Evolutionary conservation across 352 stramenopile species (phyloP).

Genomic region (Phytophthora idaei): DNA sequence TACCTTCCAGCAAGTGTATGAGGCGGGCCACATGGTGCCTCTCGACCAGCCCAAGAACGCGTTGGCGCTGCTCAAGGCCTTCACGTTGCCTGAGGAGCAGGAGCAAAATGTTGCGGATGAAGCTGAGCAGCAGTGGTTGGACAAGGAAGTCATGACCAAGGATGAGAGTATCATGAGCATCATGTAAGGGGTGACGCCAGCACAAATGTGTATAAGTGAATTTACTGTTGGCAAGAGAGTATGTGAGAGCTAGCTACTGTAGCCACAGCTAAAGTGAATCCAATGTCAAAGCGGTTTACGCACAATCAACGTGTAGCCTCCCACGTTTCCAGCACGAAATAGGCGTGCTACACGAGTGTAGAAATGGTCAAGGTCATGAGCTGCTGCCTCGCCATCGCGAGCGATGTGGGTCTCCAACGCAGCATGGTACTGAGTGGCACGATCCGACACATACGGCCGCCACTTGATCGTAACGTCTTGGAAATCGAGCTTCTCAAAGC

Average conservation of each 20-base stretch:
- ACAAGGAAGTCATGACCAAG: constrained; percentile 36
- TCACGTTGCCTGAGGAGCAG: constrained; percentile 61
- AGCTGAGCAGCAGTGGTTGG: constrained; percentile 27
- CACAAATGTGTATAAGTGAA: constrained; percentile 25
- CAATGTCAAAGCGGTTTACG: constrained; percentile 39
- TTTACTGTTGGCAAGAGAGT: constrained; percentile 8
- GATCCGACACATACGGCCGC: constrained; percentile 56
- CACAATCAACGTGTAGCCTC: constrained; percentile 62
- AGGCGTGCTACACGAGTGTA: constrained; percentile 63
- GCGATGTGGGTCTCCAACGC: constrained; percentile 53
- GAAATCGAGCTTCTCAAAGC: constrained; percentile 64
- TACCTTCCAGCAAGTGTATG: constrained; percentile 95
- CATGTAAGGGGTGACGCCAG: constrained; percentile 29
- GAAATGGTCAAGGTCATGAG: constrained; percentile 71
- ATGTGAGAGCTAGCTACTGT: neutral
- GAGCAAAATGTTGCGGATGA: constrained; percentile 18
- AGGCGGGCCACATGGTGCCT: constrained; percentile 97
- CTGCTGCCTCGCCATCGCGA: constrained; percentile 60
- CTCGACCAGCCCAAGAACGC: constrained; percentile 93
- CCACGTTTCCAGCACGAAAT: constrained; percentile 63
- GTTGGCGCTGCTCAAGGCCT: constrained; percentile 94
- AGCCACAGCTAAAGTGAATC: constrained; percentile 23
- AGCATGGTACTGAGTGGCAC: constrained; percentile 50
- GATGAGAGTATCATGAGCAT: constrained; percentile 49
- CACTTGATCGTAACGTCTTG: constrained; percentile 73